Base-by-base conservation (phyloP, 1,284 basidiomycete species). In the Ceratorhiza oryzae-sativae region DNA sequence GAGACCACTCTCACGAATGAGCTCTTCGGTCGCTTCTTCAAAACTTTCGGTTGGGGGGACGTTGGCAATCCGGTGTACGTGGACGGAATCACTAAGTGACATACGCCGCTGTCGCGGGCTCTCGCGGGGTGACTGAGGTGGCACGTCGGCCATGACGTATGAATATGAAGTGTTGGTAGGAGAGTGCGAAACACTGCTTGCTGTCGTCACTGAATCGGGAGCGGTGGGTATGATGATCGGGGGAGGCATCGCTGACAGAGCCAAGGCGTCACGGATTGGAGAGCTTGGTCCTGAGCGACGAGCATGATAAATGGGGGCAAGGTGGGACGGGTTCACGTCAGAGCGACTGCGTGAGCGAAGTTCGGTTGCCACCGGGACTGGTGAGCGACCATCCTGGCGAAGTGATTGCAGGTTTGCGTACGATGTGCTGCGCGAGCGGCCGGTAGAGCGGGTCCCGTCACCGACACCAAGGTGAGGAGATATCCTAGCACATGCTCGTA, bases 401-500 rank as follows among this genome's bases (percentile, higher is more conserved):
- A 92, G 82, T 74, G 87, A 85, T 80, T 92, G 90, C 55, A 93
- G 79, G 80, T 93, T 89, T 13, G 91, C 91, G 77, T 90, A 93
- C 23, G 91, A 93, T 73, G 86, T 88, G 79, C 89, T 91, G 46
- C 87, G 85, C n/a, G 84, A 80, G 73, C 87, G 86, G 36, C 58
- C 74, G 79, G 75, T 80, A 76, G 41, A 78, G 75, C 27, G 81
- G 75, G 32, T 79, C 73, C 74, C 76, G 75, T 75, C 71, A 13
- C 77, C 78, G 42, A 88, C 87, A 73, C 84, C 82, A 6, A 70
- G 65, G n/a, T 82, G 78, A 27, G 83, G 84, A 92, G 80, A 73
- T 88, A 84, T 15, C 86, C 85, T 67, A 93, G 84, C 41, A 93
- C 88, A 78, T 91, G 85, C 76, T 93, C 91, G 77, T 92, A 93